Conservation (phyloP, 2,329 filamentous ascomycete genomes). For the Orbilia oligospora region DNA sequence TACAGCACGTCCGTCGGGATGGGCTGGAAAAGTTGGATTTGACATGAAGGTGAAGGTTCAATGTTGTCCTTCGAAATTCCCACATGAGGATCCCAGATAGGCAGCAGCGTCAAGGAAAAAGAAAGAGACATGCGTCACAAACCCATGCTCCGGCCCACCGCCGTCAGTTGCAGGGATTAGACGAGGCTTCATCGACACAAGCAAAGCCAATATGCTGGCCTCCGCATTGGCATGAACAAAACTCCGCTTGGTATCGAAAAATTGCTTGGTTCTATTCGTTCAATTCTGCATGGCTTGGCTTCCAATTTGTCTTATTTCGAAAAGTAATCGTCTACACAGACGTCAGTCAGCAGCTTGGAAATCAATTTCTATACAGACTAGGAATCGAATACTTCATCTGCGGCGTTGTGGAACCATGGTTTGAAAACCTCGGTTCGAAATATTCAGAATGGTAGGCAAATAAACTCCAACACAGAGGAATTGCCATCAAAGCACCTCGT, state of each 20-base stretch:
- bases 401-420: constrained; percentile 9
- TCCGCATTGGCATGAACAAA: constrained; percentile 44
- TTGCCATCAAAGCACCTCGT: constrained; percentile 9
- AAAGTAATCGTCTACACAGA: constrained; percentile 11
- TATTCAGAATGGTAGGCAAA: background rate
- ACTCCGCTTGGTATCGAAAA: constrained; percentile 24
- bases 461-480: background rate
- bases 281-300: constrained; percentile 29
- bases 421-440: constrained; percentile 16
- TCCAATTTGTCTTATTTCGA: background rate
- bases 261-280: background rate
- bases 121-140: constrained; percentile 46
- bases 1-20: constrained; percentile 16
- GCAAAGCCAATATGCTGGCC: constrained; percentile 37
- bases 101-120: constrained; percentile 55
- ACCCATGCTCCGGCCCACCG: constrained; percentile 47
- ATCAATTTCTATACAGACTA: background rate
- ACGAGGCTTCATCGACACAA: constrained; percentile 38
- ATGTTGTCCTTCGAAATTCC: constrained; percentile 40
- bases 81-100: constrained; percentile 60
- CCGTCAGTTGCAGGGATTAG: constrained; percentile 49
- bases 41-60: constrained; percentile 42
- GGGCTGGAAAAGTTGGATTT: constrained; percentile 26
- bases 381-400: background rate
- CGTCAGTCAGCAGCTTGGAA: constrained; percentile 2